Percentiles rank a stretch among this genome's conserved stretches.
These are phyloP conservation scores for Sporobolomyces pararoseus DNA, from an alignment of 768 basidiomycete species.

Conservation along the genomic window DNA sequence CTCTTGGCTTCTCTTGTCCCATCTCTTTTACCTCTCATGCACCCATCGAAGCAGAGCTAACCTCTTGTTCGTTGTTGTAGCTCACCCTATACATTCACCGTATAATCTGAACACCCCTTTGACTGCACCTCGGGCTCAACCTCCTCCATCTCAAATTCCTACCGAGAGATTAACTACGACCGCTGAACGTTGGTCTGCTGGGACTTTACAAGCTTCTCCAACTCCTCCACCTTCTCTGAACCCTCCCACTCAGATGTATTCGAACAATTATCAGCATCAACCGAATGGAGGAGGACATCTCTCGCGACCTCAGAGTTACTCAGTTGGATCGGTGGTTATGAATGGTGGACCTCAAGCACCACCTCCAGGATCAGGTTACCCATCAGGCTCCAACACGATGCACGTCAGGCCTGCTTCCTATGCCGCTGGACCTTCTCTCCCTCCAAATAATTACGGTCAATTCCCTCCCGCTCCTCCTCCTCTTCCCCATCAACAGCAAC, in stretches of 20 bases:
- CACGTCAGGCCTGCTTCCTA: slow-evolving; percentile 27
- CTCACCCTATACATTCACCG: slow-evolving; percentile 22
- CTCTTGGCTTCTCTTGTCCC: background rate
- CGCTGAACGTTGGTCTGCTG: slow-evolving; percentile 21
- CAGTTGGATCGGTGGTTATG: slow-evolving; percentile 7
- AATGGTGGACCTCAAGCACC: too few species aligned
- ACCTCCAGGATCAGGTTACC: background rate
- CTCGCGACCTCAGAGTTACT: slow-evolving; percentile 14
- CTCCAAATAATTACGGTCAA: background rate
- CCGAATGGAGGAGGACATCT: slow-evolving; percentile 3
- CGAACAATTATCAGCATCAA: background rate
- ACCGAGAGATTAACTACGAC: slow-evolving; percentile 27
- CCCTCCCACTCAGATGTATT: background rate
- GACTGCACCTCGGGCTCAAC: slow-evolving; percentile 24
- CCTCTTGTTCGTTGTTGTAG: background rate
- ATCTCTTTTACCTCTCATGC: too few species aligned
- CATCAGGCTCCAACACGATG: background rate
- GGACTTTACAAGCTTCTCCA: slow-evolving; percentile 13
- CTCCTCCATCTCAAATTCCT: slow-evolving; percentile 37
- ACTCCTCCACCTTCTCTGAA: slow-evolving; percentile 26
- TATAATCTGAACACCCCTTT: slow-evolving; percentile 26
- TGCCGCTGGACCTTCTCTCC: background rate
- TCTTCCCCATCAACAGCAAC: background rate
- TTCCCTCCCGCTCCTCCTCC: slow-evolving; percentile 11
- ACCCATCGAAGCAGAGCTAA: background rate